A percentile compares a stretch with the other conserved stretches of the same genome.
phyloP scores from a whole-genome alignment of 306 rosid species.

The Mimosa pudica region DNA sequence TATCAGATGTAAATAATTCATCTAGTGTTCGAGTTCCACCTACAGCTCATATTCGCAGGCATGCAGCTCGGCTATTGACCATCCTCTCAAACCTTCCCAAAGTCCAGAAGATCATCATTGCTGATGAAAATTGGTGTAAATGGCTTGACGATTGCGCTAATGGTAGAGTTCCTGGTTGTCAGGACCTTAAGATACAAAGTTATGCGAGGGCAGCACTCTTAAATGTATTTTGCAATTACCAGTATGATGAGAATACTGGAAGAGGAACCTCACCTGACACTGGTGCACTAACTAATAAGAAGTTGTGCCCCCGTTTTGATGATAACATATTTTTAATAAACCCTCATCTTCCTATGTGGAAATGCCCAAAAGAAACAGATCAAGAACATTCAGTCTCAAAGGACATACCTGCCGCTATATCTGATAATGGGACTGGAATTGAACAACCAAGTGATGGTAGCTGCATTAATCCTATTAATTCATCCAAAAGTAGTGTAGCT shows the following conservation, averaged over 20 bases:
- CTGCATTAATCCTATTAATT: slow-evolving; percentile 41
- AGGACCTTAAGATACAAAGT: slow-evolving; percentile 81
- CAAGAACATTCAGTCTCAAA: slow-evolving; percentile 37
- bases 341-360: slow-evolving; percentile 91
- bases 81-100: slow-evolving; percentile 81
- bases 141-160: slow-evolving; percentile 97
- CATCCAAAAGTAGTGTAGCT: slow-evolving; percentile 38
- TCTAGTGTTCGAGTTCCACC: slow-evolving; percentile 90
- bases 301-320: slow-evolving; percentile 68
- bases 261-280: slow-evolving; percentile 41
- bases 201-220: slow-evolving; percentile 85
- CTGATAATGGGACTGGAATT: slow-evolving; percentile 42
- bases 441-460: slow-evolving; percentile 38
- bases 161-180: slow-evolving; percentile 84
- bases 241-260: slow-evolving; percentile 41
- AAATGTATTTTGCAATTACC: slow-evolving; percentile 63
- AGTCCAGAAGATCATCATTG: slow-evolving; percentile 69
- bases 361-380: slow-evolving; percentile 50
- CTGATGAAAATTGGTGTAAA: slow-evolving; percentile 68
- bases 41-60: slow-evolving; percentile 95
- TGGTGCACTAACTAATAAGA: slow-evolving; percentile 43
- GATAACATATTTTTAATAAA: slow-evolving; percentile 83
- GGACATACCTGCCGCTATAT: slow-evolving; percentile 35
- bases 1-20: slow-evolving; percentile 52
- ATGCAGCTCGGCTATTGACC: slow-evolving; percentile 89